Percentiles rank a stretch among this genome's conserved stretches.
Conservation (phyloP, 2,329 filamentous ascomycete species). For the Sporothrix inflata region DNA sequence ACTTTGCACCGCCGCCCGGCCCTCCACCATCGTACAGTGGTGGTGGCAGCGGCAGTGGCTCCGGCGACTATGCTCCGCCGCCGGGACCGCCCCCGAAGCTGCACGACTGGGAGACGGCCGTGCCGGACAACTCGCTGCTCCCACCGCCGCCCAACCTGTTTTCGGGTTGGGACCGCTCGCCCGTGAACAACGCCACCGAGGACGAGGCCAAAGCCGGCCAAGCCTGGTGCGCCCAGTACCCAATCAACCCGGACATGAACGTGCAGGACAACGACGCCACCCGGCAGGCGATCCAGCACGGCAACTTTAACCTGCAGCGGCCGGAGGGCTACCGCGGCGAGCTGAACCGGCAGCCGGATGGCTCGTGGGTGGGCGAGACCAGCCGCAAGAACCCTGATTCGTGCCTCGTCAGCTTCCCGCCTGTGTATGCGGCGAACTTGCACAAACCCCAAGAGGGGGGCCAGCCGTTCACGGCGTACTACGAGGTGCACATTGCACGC, state of each 20-base stretch:
- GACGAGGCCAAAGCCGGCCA: conserved; percentile 60
- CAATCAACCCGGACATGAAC: conserved; percentile 56
- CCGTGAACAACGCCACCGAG: conserved; percentile 65
- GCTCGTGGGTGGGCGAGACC: conserved; percentile 55
- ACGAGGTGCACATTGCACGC: conserved; percentile 58
- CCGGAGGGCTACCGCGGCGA: conserved; percentile 54
- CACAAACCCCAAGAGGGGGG: conserved; percentile 52
- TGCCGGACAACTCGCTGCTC: conserved; percentile 72
- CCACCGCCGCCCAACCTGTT: conserved; percentile 73
- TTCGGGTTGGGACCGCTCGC: conserved; percentile 64
- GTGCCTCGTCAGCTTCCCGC: conserved; percentile 68
- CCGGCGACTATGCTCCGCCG: conserved; percentile 38
- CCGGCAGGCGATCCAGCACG: conserved; percentile 51
- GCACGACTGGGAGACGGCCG: conserved; percentile 71
- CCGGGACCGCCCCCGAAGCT: conserved; percentile 42
- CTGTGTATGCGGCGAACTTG: conserved; percentile 65
- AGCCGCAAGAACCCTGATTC: conserved; percentile 57
- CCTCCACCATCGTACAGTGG: conserved; percentile 36
- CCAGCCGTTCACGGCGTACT: conserved; percentile 64
- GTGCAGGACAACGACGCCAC: conserved; percentile 38
- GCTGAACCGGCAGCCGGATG: conserved; percentile 51
- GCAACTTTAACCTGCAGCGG: conserved; percentile 59
- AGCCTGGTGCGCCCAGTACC: conserved; percentile 65
- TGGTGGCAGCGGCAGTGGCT: background rate
- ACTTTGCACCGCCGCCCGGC: conserved; percentile 34